Evolutionary conservation across 116 monocot species (phyloP), one percentile per base, ranked within the genome.

Genomic region (Trichopus zeylanicus): DNA sequence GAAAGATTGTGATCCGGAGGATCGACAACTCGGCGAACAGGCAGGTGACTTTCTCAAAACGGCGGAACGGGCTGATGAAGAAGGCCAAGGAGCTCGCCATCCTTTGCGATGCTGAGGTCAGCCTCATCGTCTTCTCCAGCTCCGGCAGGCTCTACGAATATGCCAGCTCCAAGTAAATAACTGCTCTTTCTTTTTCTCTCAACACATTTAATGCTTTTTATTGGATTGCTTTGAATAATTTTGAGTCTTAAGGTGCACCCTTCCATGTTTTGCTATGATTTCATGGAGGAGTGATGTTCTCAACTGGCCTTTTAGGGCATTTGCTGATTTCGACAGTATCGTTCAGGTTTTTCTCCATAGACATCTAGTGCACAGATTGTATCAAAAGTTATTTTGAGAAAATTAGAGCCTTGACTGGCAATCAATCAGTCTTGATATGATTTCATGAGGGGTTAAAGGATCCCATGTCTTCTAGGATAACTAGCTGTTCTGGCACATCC

Each of bases 71-170:
- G 5, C 49, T 49, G 49, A n/a, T 49, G 4, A 49, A 49, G 49
- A 49, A 49, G 19, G 49, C 49, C 16, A 49, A 49, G 21, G 49
- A 49, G 21, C 49, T 49, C 19, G 49, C 49, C 21, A 49, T 49
- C 49, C 49, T 49, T 49, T 49, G 49, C 19, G 49, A 49, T 49
- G 49, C 49, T 2, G 49, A 49, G 19, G 21, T 49, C 49, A 16
- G 53, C 12, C 27, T 28, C 53, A 53, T 53, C 53, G 12, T 53
- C 53, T 53, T 53, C 53, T 53, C 53, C 27, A 53, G 53, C 53
- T 27, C 53, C 27, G 53, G 53, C 26, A 26, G 7, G 11, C 53
- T 53, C 28, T 28, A 53, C 28, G 53, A 53, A 6, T 53, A 22
- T 12, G 13, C 53, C 27, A 53, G 26, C 53, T 11, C 53, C 53